Conservation (phyloP, 1,284 basidiomycete species). For the Phlebopus sp. region DNA sequence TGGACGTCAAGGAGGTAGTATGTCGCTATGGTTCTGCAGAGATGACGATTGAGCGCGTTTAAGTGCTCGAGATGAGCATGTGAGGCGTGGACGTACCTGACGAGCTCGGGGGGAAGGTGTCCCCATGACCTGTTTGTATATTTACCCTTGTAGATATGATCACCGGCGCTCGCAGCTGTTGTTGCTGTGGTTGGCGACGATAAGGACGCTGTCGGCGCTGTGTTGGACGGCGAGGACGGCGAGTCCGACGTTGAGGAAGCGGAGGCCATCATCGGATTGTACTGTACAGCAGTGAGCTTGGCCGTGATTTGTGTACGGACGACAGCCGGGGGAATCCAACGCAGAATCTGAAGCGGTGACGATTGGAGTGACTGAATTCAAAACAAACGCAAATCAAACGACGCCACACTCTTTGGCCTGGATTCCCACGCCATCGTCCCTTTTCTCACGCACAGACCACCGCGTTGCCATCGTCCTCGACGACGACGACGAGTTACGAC, state of each 20-base stretch:
- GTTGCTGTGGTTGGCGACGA: conserved; percentile 1
- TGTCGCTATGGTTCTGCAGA: conserved; percentile 57
- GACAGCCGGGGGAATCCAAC: conserved; percentile 35
- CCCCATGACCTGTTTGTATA: conserved; percentile 63
- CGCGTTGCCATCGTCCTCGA: background rate
- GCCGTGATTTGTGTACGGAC: conserved; percentile 37
- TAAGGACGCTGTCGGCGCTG: conserved; percentile 8
- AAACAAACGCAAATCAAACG: conserved; percentile 1
- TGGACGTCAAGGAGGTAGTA: conserved; percentile 54
- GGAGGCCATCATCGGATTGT: conserved; percentile 32
- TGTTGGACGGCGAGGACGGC: conserved; percentile 21
- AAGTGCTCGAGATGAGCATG: conserved; percentile 1
- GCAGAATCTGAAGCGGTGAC: conserved; percentile 30
- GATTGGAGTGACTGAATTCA: conserved; percentile 4
- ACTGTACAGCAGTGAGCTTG: conserved; percentile 32
- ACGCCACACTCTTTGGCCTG: conserved; percentile 1
- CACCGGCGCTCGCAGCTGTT: conserved; percentile 14
- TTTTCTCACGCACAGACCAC: conserved; percentile 29
- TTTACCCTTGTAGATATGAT: conserved; percentile 62
- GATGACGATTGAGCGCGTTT: background rate
- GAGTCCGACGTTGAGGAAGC: conserved; percentile 18
- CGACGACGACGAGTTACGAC: too few species aligned
- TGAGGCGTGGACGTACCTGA: conserved; percentile 50
- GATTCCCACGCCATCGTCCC: conserved; percentile 2
- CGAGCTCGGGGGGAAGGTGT: conserved; percentile 65